phyloP scores from a whole-genome alignment of 441 rosid species.

The Adansonia madagascariensis region DNA sequence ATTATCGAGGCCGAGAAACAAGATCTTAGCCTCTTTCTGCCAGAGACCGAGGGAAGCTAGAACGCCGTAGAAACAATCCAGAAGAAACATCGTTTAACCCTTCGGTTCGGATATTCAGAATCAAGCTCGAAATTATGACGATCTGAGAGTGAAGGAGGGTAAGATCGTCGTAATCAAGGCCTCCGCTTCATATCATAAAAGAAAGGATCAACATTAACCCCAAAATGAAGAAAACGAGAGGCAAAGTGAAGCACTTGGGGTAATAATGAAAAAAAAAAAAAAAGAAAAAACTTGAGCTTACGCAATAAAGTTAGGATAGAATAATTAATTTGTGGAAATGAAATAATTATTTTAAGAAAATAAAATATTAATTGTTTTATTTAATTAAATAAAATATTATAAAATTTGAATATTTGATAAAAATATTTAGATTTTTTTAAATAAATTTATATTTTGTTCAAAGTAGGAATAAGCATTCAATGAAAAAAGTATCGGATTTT shows the following conservation, averaged over 20 bases:
- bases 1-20: slow-evolving; percentile 71
- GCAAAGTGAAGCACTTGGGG: background rate
- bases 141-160: slow-evolving; percentile 19
- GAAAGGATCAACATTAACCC: slow-evolving; percentile 21
- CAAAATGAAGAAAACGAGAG: slow-evolving; percentile 16
- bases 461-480: no score
- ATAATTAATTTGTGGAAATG: no score
- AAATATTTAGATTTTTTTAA: no score
- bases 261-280: background rate
- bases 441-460: no score
- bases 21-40: no score
- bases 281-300: no score
- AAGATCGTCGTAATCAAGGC: slow-evolving; percentile 31
- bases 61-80: slow-evolving; percentile 87
- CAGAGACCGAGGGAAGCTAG: slow-evolving; percentile 41
- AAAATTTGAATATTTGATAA: no score
- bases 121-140: slow-evolving; percentile 25
- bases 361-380: no score
- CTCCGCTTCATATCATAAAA: background rate
- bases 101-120: background rate
- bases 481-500: background rate
- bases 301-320: no score
- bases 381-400: no score
- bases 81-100: slow-evolving; percentile 54
- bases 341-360: no score